Percentiles rank a stretch among this genome's conserved stretches.
Evolutionary conservation across 768 basidiomycete species (phyloP).

Genomic region (Pilatotrama ljubarskyi): DNA sequence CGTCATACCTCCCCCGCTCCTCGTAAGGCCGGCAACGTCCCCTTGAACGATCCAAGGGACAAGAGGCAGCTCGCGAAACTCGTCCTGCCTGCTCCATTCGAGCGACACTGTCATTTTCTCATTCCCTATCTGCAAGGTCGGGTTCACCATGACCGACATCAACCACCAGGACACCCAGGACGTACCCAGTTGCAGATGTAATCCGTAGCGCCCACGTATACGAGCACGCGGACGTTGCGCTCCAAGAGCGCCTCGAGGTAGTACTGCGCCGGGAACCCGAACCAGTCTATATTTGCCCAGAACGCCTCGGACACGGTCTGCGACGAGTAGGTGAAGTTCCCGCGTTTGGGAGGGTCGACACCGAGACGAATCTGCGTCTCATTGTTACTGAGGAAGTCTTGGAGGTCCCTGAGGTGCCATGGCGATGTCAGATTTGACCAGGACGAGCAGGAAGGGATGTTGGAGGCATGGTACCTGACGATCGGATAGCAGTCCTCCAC

Average conservation of each 20-base stretch:
- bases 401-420: constrained; percentile 45
- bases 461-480: constrained; percentile 33
- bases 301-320: constrained; percentile 50
- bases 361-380: constrained; percentile 56
- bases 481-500: constrained; percentile 62
- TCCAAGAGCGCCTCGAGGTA: constrained; percentile 42
- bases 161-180: neutral
- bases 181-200: constrained; percentile 54
- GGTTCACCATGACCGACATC: no score
- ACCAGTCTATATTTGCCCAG: constrained; percentile 39
- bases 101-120: constrained; percentile 56
- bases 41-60: constrained; percentile 57
- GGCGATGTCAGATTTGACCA: neutral
- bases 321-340: constrained; percentile 42
- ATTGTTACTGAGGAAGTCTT: constrained; percentile 59
- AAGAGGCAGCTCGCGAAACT: constrained; percentile 43
- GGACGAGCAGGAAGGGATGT: constrained; percentile 10
- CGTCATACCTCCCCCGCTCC: constrained; percentile 56
- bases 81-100: constrained; percentile 57
- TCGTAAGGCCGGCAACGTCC: constrained; percentile 49
- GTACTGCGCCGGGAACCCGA: constrained; percentile 25
- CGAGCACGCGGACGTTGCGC: constrained; percentile 48
- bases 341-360: constrained; percentile 47
- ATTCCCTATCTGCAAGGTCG: constrained; percentile 44
- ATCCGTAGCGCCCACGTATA: constrained; percentile 56